Evolutionary conservation across 768 basidiomycete species (phyloP), one percentile per base, ranked within the genome.

Genomic region (Termitomyces titanicus): DNA sequence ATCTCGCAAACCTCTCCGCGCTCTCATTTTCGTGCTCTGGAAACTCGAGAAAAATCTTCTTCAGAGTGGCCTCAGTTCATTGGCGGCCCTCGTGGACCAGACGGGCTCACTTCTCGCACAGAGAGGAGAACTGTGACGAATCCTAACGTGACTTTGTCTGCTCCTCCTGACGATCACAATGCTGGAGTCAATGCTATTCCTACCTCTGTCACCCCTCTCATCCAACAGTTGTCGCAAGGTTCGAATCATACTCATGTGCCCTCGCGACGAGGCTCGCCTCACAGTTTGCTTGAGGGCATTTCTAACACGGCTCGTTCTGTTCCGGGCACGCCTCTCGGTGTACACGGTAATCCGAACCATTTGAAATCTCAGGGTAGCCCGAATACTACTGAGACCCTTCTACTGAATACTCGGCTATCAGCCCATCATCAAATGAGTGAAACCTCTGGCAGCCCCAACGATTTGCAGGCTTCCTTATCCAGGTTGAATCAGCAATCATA

Each of bases 11-110:
- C 88, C 6, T 86, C 89, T 13, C 85, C 88, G 24, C 81, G 84
- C 29, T 72, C 80, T 47, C 83, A 82, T 46, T 83, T 83, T 56
- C 84, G 86, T 42, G 66, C 72, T 25, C 71, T 80, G 58, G 85
- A 88, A 33, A 70, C 76, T 45, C 77, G 82, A 33, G 86, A 87
- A 66, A 88, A 86, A 68, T 79, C 90, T 9, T 93, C 90, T 5
- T 94, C 93, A 1, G 94, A 97, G 68, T 98, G 95, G 95, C 92
- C 94, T 31, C 92, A 94, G 68, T 97, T 94, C 71, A 76, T 83
- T 44, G 81, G 81, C 25, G 78, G 79, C 45, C 67, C 78, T 42
- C 84, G 88, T 63, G 80, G 76, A 27, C 82, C 84, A 33, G 90
- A 92, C 35, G 75, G 77, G 12, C 61, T 82, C 31, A 65, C 72